A percentile compares a stretch with the other conserved stretches of the same genome.
These are phyloP conservation scores for Erodium maritimum DNA, from an alignment of 345 rosid species.

Conservation along the genomic window DNA sequence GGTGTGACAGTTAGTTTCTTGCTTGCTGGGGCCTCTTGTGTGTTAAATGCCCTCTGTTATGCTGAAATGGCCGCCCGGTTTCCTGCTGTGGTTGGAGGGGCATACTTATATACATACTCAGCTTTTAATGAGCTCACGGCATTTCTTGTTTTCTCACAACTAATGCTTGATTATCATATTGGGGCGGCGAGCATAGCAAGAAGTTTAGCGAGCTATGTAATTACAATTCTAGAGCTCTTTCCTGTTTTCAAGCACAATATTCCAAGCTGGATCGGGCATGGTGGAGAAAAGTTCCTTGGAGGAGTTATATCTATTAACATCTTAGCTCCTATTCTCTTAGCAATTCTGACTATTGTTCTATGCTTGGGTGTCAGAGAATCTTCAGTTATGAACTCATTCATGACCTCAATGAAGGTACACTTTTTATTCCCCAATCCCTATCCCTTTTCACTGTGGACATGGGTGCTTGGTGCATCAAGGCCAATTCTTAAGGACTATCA, in stretches of 20 bases:
- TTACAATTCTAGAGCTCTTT: constrained; percentile 58
- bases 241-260: constrained; percentile 46
- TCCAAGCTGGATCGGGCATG: constrained; percentile 83
- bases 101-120: constrained; percentile 66
- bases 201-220: constrained; percentile 75
- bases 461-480: not conserved
- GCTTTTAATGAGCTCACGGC: constrained; percentile 92
- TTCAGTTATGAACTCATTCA: constrained; percentile 54
- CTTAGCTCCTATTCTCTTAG: constrained; percentile 63
- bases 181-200: constrained; percentile 97
- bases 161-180: constrained; percentile 91
- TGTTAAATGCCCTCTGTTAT: constrained; percentile 86
- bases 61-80: constrained; percentile 83
- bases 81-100: constrained; percentile 97
- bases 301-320: constrained; percentile 72
- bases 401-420: constrained; percentile 72
- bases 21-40: constrained; percentile 82
- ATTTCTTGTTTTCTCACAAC: constrained; percentile 80
- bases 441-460: not conserved
- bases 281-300: constrained; percentile 64
- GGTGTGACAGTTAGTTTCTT: constrained; percentile 82
- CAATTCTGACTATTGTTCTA: constrained; percentile 56
- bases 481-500: not conserved
- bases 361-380: constrained; percentile 81
- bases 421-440: not conserved